Evolutionary conservation across 768 basidiomycete genomes (phyloP).

Genomic region (Panus rudis): DNA sequence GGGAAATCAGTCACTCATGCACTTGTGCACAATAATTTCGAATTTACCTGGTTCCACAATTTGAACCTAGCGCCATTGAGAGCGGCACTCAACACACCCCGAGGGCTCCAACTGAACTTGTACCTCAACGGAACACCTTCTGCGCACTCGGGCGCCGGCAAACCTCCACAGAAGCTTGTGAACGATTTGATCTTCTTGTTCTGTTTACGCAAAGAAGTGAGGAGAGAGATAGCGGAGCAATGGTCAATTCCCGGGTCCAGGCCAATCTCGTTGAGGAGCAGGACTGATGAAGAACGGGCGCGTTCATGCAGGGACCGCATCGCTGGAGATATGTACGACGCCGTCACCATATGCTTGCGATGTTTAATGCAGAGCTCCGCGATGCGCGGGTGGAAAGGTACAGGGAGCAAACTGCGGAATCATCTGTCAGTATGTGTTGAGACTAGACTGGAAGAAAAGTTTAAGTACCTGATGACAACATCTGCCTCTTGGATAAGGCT

Average conservation of each 20-base stretch:
- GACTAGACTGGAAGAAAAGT: background rate
- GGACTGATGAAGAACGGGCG: slow-evolving; percentile 52
- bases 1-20: background rate
- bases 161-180: slow-evolving; percentile 87
- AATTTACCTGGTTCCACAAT: slow-evolving; percentile 47
- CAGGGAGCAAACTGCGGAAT: slow-evolving; percentile 65
- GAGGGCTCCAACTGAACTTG: slow-evolving; percentile 91
- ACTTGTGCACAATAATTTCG: background rate
- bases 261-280: slow-evolving; percentile 86
- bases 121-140: slow-evolving; percentile 69
- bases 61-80: slow-evolving; percentile 65
- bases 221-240: slow-evolving; percentile 71
- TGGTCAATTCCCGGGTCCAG: slow-evolving; percentile 89
- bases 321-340: slow-evolving; percentile 78
- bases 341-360: slow-evolving; percentile 77
- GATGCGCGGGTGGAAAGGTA: slow-evolving; percentile 58
- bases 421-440: too few species aligned
- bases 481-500: slow-evolving; percentile 58
- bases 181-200: slow-evolving; percentile 63
- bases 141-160: slow-evolving; percentile 69
- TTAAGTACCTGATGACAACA: slow-evolving; percentile 80
- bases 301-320: slow-evolving; percentile 60
- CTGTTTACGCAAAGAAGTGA: slow-evolving; percentile 42
- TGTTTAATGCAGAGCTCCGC: slow-evolving; percentile 69
- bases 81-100: slow-evolving; percentile 78